Conservation (phyloP, 495 filamentous ascomycete genomes). For the Penicillium crystallinum region DNA sequence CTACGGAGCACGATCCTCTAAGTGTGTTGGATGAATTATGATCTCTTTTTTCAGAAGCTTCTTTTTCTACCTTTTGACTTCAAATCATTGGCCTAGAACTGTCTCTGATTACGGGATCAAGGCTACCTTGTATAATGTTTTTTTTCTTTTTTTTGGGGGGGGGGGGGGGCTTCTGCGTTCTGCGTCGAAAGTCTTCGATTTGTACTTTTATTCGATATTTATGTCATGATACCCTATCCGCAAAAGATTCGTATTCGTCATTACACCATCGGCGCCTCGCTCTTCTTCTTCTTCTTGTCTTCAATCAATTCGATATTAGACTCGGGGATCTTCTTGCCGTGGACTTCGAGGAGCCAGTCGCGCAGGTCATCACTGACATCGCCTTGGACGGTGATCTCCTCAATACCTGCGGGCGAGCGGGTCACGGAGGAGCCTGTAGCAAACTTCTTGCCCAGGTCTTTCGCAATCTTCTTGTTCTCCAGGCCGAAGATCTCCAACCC, state of each 20-base stretch:
- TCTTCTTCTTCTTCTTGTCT: constrained; percentile 77
- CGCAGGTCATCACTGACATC: constrained; percentile 93
- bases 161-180: too few relatives aligned
- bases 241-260: constrained; percentile 15
- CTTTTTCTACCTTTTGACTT: background rate
- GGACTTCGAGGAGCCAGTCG: constrained; percentile 83
- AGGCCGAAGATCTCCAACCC: constrained; percentile 86
- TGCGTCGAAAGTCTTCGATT: background rate
- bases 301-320: constrained; percentile 92
- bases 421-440: constrained; percentile 92
- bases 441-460: constrained; percentile 52
- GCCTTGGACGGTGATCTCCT: constrained; percentile 97
- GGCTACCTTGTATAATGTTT: background rate
- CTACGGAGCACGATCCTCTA: constrained; percentile 25
- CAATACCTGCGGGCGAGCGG: constrained; percentile 75
- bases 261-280: constrained; percentile 12
- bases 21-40: constrained; percentile 34
- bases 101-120: background rate
- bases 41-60: too few relatives aligned
- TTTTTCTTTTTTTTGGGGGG: too few relatives aligned
- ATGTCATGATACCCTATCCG: constrained; percentile 29
- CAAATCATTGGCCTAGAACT: background rate
- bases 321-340: constrained; percentile 75
- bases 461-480: constrained; percentile 80
- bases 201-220: constrained; percentile 14